Base-by-base conservation (phyloP, 2,329 filamentous ascomycete species). In the Talaromyces funiculosus region DNA sequence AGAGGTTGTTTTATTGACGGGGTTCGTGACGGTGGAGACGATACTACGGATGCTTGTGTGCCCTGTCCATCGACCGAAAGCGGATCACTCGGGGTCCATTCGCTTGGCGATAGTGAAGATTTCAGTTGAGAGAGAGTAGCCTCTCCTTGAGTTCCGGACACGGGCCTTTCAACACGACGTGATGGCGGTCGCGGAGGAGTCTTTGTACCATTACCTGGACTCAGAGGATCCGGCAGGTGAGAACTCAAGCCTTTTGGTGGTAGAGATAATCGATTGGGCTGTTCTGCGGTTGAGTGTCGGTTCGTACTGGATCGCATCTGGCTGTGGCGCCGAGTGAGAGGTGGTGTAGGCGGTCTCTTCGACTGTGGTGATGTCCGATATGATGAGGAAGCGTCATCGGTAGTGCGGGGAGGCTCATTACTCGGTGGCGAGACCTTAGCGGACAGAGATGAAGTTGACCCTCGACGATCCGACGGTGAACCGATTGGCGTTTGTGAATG, bases 401-500 rank as follows among this genome's bases (percentile, higher is more conserved):
- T 29, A 12, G 49, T 33, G 9, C 35, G 26, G 22, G 43, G 45
- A 18, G 10, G 10, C 12, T 51, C 47, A 2, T 26, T 40, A 16
- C 2, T 54, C 53, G 63, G 79, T 38, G 76, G 77, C 37, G 79
- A 57, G 18, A 29, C 77, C 10, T 70, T 66, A 2, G 83, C 83
- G 3, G 82, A 77, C 1, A 80, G 79, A 1, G 87, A 85, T 12
- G 88, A 78, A 3, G 86, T 84, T 66, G 88, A 89, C 70, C 86
- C 85, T 29, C 51, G 42, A 22, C 57, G 61, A 53, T 62, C 47
- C 6, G 61, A 47, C 14, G 42, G 61, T 40, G 57, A 37, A 6
- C 42, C 54, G 22, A 26, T 29, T 24, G 55, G 33, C 12, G 43
- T 49, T 12, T 37, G 55, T 20, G 43, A 26, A 7, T 6, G 29